These are phyloP conservation scores for Ustilago sp. DNA, from an alignment of 1,284 basidiomycete genomes.

Conservation along the genomic window DNA sequence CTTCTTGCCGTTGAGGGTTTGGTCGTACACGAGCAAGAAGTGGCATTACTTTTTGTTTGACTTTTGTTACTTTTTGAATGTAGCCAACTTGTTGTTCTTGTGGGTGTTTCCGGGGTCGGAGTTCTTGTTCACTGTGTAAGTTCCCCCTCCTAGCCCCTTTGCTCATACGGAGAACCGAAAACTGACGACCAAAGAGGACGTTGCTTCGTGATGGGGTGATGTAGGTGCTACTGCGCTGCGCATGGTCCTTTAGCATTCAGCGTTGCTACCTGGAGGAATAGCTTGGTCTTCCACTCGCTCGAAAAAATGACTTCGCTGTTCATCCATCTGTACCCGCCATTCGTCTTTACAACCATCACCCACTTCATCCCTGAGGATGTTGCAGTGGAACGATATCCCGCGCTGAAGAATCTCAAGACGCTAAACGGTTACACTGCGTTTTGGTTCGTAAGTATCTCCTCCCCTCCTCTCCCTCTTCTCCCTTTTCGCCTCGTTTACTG, in stretches of 20 bases:
- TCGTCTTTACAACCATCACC: constrained; percentile 83
- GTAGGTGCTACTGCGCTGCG: constrained; percentile 56
- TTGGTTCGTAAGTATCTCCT: constrained; percentile 63
- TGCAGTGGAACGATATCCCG: constrained; percentile 82
- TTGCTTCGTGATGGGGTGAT: background rate
- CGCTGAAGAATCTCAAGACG: constrained; percentile 76
- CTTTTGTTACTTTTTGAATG: constrained; percentile 77
- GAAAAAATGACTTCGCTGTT: constrained; percentile 80
- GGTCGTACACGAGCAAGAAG: constrained; percentile 70
- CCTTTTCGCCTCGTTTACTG: background rate
- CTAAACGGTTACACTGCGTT: constrained; percentile 77
- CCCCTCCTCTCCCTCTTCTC: background rate
- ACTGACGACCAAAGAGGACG: background rate
- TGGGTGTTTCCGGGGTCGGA: constrained; percentile 57
- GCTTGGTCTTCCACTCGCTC: constrained; percentile 84
- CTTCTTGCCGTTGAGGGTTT: constrained; percentile 83
- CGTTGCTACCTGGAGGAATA: constrained; percentile 93
- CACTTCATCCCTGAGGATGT: constrained; percentile 80
- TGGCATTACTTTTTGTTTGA: constrained; percentile 85
- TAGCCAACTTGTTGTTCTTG: constrained; percentile 75
- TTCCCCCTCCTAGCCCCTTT: background rate
- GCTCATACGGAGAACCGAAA: background rate
- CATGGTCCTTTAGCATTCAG: constrained; percentile 84
- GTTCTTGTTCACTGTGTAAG: constrained; percentile 59
- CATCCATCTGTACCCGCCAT: constrained; percentile 72